These are phyloP conservation scores for Eremochloa ophiuroides DNA, from an alignment of 176 grass and related monocot genomes.

Conservation along the genomic window DNA sequence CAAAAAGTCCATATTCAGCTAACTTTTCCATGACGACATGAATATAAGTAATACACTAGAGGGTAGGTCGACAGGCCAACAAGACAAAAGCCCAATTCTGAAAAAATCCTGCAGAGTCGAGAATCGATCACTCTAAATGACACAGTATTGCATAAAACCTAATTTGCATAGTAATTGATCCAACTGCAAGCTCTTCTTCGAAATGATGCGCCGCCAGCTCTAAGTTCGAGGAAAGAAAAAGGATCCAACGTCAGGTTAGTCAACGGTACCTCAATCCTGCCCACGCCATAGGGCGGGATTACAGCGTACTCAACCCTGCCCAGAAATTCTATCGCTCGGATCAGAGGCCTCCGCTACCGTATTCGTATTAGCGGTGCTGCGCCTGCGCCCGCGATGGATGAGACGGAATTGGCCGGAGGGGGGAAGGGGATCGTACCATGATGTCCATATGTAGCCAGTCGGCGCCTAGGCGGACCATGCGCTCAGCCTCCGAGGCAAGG, in stretches of 20 bases:
- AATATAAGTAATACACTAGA: not conserved
- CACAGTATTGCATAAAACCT: not conserved
- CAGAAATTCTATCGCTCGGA: not conserved
- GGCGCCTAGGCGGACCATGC: slow-evolving; percentile 83
- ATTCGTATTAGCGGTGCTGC: not conserved
- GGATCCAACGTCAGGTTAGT: not conserved
- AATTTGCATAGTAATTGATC: not conserved
- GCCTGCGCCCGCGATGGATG: not conserved
- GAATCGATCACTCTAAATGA: not conserved
- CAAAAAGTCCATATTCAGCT: not conserved
- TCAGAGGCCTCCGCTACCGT: not conserved
- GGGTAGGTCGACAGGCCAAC: not conserved
- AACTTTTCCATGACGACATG: not conserved
- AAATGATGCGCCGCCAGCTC: not conserved
- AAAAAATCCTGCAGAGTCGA: not conserved
- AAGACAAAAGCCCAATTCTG: not conserved
- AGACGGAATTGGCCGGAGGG: not conserved
- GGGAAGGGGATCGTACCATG: slow-evolving; percentile 50
- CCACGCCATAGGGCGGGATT: not conserved
- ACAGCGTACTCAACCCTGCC: not conserved
- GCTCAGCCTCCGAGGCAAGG: slow-evolving; percentile 62
- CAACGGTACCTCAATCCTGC: not conserved
- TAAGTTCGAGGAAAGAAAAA: not conserved
- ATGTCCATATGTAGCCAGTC: slow-evolving; percentile 99
- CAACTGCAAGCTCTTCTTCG: not conserved